Evolutionary conservation across 495 filamentous ascomycete species (phyloP).

Genomic region (Trichocladium antarcticum): DNA sequence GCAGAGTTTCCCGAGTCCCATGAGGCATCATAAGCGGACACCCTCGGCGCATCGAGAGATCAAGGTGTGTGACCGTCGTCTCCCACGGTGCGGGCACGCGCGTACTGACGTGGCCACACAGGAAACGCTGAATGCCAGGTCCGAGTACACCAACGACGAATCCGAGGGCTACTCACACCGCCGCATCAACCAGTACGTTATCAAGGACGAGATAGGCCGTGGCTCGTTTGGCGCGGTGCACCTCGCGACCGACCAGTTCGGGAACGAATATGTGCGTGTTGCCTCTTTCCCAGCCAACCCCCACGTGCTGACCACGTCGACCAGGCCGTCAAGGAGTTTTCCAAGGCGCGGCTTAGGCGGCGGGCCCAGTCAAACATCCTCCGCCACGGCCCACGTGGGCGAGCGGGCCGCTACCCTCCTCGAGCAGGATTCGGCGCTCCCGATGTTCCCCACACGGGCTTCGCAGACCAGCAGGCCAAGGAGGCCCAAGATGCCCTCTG

Average conservation of each 20-base stretch:
- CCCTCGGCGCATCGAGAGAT: constrained; percentile 60
- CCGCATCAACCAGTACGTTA: constrained; percentile 86
- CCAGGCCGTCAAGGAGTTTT: constrained; percentile 95
- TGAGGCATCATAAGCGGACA: constrained; percentile 64
- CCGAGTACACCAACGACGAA: constrained; percentile 76
- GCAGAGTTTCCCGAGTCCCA: constrained; percentile 47
- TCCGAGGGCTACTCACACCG: constrained; percentile 65
- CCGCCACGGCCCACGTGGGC: constrained; percentile 40
- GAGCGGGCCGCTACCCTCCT: constrained; percentile 22
- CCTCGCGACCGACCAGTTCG: constrained; percentile 80
- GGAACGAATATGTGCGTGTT: constrained; percentile 75
- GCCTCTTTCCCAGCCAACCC: neutral
- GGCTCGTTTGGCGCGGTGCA: constrained; percentile 95
- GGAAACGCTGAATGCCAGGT: constrained; percentile 87
- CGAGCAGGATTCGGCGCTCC: constrained; percentile 48
- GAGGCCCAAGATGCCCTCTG: constrained; percentile 69
- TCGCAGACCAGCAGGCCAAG: constrained; percentile 34
- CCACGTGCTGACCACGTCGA: neutral
- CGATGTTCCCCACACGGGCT: constrained; percentile 48
- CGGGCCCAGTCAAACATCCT: constrained; percentile 87
- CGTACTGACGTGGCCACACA: too few relatives aligned
- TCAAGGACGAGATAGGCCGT: constrained; percentile 89
- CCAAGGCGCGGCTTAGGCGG: constrained; percentile 83
- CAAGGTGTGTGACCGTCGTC: constrained; percentile 40
- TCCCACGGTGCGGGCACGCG: neutral